Conservation (phyloP, 805 yeast species). For the Phaffomyces antillensis region DNA sequence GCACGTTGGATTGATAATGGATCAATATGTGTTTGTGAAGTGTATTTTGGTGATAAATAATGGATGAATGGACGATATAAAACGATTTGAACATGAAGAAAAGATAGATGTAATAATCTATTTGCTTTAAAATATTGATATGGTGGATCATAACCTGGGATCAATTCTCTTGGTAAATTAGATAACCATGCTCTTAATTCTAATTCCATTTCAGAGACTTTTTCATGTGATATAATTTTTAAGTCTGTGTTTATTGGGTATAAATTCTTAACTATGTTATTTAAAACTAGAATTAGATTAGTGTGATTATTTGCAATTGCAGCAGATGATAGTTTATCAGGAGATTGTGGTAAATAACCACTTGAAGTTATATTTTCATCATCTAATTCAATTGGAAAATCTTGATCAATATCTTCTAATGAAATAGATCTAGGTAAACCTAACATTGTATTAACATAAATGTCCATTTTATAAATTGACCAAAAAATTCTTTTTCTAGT, state of each 20-base stretch:
- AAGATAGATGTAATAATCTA: constrained; percentile 63
- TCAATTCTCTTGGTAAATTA: constrained; percentile 60
- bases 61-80: constrained; percentile 86
- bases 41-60: constrained; percentile 55
- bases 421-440: constrained; percentile 77
- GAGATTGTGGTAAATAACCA: constrained; percentile 44
- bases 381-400: constrained; percentile 74
- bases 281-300: constrained; percentile 58
- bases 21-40: constrained; percentile 33
- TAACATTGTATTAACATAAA: constrained; percentile 78
- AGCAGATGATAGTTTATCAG: constrained; percentile 55
- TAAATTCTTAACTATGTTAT: constrained; percentile 57
- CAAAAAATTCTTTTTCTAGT: constrained; percentile 80
- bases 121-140: constrained; percentile 59
- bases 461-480: constrained; percentile 87
- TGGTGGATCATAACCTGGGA: constrained; percentile 68
- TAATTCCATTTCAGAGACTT: constrained; percentile 56
- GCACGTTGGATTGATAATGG: constrained; percentile 67
- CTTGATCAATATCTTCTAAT: constrained; percentile 82
- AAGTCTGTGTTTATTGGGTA: constrained; percentile 53
- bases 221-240: constrained; percentile 22
- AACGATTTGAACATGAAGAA: constrained; percentile 70
- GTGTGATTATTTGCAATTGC: constrained; percentile 87
- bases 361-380: constrained; percentile 75
- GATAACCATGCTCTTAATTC: constrained; percentile 70